Base-by-base conservation (phyloP, 352 stramenopile genomes). In the Pythium folliculosum region DNA sequence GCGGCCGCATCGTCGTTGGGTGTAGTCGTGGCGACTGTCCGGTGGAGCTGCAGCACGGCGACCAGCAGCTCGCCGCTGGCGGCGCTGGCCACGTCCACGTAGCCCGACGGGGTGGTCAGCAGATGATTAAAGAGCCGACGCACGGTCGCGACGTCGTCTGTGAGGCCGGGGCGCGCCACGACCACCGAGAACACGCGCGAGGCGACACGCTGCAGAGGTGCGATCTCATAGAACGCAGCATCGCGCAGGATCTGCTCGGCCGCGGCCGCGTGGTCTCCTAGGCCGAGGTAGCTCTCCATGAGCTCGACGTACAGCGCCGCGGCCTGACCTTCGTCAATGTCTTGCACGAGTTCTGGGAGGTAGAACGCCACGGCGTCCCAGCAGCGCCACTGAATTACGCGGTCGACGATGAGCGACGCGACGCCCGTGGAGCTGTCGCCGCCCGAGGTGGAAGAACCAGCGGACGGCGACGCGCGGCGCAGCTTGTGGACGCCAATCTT, bases 161-260 rank as follows among this genome's bases (percentile, higher is more conserved):
- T 40, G 40, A 67, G 22, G 3, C 48, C 27, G 21, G 53, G 60
- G 4, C 22, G 50, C 8, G 44, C 44, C 32, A 66, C 16, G 1
- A 69, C 45, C 10, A 17, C 49, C 2, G 65, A 63, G 22, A 92
- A 67, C 12, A 86, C 78, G 10, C 40, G 25, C 0, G 84, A 60
- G 0, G 81, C 81, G 44, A 85, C 72, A 1, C 63, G 50, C 13
- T 75, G 76, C 59, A 94, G 68, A 23, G 66, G 71, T 21, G 49
- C 35, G 50, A 96, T 94, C 50, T 96, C 88, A 70, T 94, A 96
- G 63, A 96, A 94, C 4, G 72, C 81, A 13, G 88, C 88, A 59
- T 94, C 88, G 44, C 73, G 71, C 61, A 94, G 64, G 54, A 89
- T 85, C 4, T 79, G 80, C 54, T 50, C 50, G 25, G 52, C 53